Evolutionary conservation across 2,329 filamentous ascomycete species (phyloP).

Genomic region (Scytalidium lignicola): DNA sequence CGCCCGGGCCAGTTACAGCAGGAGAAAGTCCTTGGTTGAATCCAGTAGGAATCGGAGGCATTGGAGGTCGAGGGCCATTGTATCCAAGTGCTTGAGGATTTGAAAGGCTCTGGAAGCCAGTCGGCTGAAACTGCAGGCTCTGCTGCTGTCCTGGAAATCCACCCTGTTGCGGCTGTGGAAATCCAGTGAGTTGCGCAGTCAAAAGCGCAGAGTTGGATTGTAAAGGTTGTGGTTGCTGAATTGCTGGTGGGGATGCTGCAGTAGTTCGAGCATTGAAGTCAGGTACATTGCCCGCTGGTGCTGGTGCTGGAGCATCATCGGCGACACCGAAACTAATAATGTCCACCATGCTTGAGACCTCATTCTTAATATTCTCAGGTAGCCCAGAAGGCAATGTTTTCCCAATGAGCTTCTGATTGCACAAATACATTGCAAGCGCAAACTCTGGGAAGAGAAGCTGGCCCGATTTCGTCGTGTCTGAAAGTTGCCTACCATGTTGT

Average conservation of each 20-base stretch:
- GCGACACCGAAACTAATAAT: slow-evolving; percentile 94
- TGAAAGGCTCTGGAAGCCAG: slow-evolving; percentile 61
- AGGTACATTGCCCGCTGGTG: slow-evolving; percentile 35
- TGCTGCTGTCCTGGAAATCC: slow-evolving; percentile 54
- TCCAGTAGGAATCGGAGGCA: slow-evolving; percentile 74
- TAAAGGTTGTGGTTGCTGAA: slow-evolving; percentile 70
- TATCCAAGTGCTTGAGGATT: slow-evolving; percentile 77
- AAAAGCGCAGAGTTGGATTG: slow-evolving; percentile 64
- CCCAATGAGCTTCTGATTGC: slow-evolving; percentile 86
- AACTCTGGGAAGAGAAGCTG: slow-evolving; percentile 98
- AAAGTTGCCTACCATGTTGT: slow-evolving; percentile 62
- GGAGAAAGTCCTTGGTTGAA: slow-evolving; percentile 57
- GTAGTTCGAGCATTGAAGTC: slow-evolving; percentile 58
- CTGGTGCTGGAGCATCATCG: slow-evolving; percentile 59
- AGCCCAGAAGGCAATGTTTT: slow-evolving; percentile 71
- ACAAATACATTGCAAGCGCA: slow-evolving; percentile 95
- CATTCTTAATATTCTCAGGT: slow-evolving; percentile 86
- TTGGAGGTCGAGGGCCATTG: slow-evolving; percentile 71
- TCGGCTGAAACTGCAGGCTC: slow-evolving; percentile 61
- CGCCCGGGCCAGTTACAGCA: slow-evolving; percentile 60
- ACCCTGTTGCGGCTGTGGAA: slow-evolving; percentile 42
- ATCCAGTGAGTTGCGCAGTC: slow-evolving; percentile 64
- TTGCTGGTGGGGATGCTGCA: slow-evolving; percentile 45
- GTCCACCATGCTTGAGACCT: slow-evolving; percentile 99
- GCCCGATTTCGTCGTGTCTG: slow-evolving; percentile 93